Evolutionary conservation across 108 stramenopile species (phyloP).

Genomic region (Skeletonema marinoi): DNA sequence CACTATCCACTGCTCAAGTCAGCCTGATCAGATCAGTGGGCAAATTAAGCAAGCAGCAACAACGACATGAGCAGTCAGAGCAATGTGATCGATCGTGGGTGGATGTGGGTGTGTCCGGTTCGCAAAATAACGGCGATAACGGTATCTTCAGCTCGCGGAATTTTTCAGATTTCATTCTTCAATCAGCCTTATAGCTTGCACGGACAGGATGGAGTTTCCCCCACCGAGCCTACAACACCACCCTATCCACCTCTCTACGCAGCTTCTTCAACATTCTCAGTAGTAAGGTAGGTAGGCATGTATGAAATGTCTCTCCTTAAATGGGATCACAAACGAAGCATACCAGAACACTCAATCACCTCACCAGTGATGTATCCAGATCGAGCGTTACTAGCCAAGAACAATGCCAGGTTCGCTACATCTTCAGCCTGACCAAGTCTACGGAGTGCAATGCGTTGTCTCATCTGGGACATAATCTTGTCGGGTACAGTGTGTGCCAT

Average conservation of each 20-base stretch:
- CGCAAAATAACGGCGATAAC: no score
- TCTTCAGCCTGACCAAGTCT: slow-evolving; percentile 67
- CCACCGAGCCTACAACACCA: no score
- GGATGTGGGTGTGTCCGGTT: no score
- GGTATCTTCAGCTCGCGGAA: no score
- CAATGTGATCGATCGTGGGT: no score
- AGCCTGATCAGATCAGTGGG: not conserved
- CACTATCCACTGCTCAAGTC: not conserved
- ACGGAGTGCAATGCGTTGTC: slow-evolving; percentile 50
- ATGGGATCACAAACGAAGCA: slow-evolving; percentile 53
- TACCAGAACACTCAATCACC: slow-evolving; percentile 65
- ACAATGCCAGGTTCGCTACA: slow-evolving; percentile 62
- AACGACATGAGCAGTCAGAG: not conserved
- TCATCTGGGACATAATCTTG: slow-evolving; percentile 51
- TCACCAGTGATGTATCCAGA: slow-evolving; percentile 81
- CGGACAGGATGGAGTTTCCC: no score
- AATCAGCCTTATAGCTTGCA: no score
- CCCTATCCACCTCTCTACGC: no score
- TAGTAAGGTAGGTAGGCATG: no score
- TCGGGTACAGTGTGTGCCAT: slow-evolving; percentile 73
- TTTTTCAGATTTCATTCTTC: no score
- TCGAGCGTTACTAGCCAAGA: slow-evolving; percentile 61
- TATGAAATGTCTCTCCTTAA: not conserved
- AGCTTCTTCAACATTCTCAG: no score
- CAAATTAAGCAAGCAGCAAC: not conserved